Evolutionary conservation across 345 rosid genomes (phyloP).

Genomic region (Eutrema yunnanense): DNA sequence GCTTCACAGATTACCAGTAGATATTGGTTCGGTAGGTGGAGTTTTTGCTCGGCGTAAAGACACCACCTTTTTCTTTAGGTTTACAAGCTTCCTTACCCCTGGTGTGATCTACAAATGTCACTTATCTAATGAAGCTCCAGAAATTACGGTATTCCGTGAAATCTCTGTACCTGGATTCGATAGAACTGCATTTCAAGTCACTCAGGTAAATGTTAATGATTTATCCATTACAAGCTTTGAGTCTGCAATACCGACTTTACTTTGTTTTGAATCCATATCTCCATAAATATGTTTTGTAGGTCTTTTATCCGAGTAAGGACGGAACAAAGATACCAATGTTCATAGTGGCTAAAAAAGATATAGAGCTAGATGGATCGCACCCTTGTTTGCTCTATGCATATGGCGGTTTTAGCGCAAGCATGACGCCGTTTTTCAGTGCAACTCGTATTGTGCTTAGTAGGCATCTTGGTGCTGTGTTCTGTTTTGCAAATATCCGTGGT

Average conservation of each 20-base stretch:
- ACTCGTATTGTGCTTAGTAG: slow-evolving; percentile 59
- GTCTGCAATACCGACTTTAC: neutral
- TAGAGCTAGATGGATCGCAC: slow-evolving; percentile 70
- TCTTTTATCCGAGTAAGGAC: slow-evolving; percentile 75
- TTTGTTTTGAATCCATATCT: neutral
- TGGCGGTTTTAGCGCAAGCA: slow-evolving; percentile 76
- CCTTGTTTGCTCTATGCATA: slow-evolving; percentile 89
- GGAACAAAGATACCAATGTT: slow-evolving; percentile 77
- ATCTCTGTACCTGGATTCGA: slow-evolving; percentile 69
- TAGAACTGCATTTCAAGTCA: slow-evolving; percentile 56
- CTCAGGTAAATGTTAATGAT: slow-evolving; percentile 58
- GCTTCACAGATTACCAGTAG: slow-evolving; percentile 70
- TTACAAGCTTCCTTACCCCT: slow-evolving; percentile 85
- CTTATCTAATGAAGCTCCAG: slow-evolving; percentile 46
- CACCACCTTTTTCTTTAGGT: slow-evolving; percentile 46
- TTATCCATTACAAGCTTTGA: neutral
- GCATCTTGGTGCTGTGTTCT: slow-evolving; percentile 72
- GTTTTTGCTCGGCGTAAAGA: slow-evolving; percentile 68
- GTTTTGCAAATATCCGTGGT: slow-evolving; percentile 88
- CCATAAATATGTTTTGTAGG: slow-evolving; percentile 35
- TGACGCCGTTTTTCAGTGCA: slow-evolving; percentile 73
- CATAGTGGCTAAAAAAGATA: slow-evolving; percentile 57
- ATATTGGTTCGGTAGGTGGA: slow-evolving; percentile 64
- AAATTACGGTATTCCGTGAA: slow-evolving; percentile 73
- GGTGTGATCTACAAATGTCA: slow-evolving; percentile 76